Conservation (phyloP, 768 basidiomycete species). For the Hericium rajendrae region DNA sequence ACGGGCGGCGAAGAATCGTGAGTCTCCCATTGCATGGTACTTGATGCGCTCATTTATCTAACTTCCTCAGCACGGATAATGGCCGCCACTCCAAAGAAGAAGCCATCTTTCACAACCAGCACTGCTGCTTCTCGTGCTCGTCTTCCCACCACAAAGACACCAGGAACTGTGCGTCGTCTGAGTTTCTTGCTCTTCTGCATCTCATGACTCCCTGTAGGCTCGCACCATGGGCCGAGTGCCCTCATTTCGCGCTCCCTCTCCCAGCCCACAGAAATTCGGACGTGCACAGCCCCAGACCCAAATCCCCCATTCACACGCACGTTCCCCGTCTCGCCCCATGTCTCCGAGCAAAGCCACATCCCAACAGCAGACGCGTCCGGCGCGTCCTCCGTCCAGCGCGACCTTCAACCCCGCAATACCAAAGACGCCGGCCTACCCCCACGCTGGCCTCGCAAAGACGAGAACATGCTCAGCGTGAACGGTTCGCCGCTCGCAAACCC, state of each 20-base stretch:
- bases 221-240: constrained; percentile 21
- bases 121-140: constrained; percentile 6
- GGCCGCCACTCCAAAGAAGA: constrained; percentile 44
- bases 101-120: constrained; percentile 26
- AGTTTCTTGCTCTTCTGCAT: neutral
- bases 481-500: constrained; percentile 79
- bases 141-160: constrained; percentile 20
- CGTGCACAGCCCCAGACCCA: constrained; percentile 14
- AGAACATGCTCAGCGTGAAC: constrained; percentile 72
- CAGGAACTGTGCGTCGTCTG: constrained; percentile 18
- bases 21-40: neutral
- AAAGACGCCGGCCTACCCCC: constrained; percentile 50
- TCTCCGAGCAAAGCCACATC: constrained; percentile 44
- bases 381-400: constrained; percentile 43
- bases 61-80: constrained; percentile 40
- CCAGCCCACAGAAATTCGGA: constrained; percentile 26
- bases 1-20: constrained; percentile 19
- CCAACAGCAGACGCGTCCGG: constrained; percentile 5
- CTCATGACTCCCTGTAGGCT: constrained; percentile 10
- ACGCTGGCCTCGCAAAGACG: constrained; percentile 63
- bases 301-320: neutral
- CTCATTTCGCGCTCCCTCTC: constrained; percentile 19
- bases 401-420: constrained; percentile 66
- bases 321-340: constrained; percentile 28
- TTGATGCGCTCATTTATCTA: neutral